phyloP scores from a whole-genome alignment of 2,329 filamentous ascomycete species.

The Nothopassalora personata region DNA sequence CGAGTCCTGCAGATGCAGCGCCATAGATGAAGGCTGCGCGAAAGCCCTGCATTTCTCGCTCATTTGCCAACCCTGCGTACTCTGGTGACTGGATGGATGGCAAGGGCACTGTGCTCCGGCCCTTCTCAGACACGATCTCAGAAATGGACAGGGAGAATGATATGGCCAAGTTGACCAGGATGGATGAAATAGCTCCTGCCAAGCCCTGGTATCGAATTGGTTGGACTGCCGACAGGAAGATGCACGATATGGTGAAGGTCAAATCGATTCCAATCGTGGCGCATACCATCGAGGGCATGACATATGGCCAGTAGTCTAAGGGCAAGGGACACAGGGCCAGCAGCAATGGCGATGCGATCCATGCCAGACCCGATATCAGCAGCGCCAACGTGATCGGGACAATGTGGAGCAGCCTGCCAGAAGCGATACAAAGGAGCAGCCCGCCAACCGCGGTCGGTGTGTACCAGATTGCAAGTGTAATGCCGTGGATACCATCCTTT shows the following conservation, averaged over 20 bases:
- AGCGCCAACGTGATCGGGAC: conserved; percentile 29
- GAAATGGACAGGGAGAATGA: conserved; percentile 33
- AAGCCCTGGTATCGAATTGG: conserved; percentile 33
- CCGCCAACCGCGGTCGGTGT: conserved; percentile 33
- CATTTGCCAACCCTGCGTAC: not conserved
- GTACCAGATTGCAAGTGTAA: conserved; percentile 32
- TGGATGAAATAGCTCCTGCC: conserved; percentile 33
- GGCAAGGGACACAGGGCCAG: conserved; percentile 30
- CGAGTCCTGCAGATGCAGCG: conserved; percentile 27
- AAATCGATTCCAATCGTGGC: conserved; percentile 34
- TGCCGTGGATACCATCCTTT: conserved; percentile 21
- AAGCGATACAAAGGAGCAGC: conserved; percentile 29
- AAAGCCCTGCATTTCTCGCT: conserved; percentile 18
- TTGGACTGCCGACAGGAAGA: conserved; percentile 30
- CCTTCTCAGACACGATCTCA: conserved; percentile 28
- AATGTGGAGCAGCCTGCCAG: conserved; percentile 29
- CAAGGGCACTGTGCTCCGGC: conserved; percentile 7
- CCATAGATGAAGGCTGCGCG: conserved; percentile 30
- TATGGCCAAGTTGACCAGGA: conserved; percentile 35
- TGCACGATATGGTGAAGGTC: conserved; percentile 33
- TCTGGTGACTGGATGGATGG: not conserved
- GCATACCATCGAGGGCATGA: conserved; percentile 35
- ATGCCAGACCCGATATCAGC: conserved; percentile 30
- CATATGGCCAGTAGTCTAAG: conserved; percentile 32
- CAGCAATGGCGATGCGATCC: conserved; percentile 33